Evolutionary conservation across 768 basidiomycete species (phyloP), one percentile per base, ranked within the genome.

Genomic region (Amanita subjunquillea): DNA sequence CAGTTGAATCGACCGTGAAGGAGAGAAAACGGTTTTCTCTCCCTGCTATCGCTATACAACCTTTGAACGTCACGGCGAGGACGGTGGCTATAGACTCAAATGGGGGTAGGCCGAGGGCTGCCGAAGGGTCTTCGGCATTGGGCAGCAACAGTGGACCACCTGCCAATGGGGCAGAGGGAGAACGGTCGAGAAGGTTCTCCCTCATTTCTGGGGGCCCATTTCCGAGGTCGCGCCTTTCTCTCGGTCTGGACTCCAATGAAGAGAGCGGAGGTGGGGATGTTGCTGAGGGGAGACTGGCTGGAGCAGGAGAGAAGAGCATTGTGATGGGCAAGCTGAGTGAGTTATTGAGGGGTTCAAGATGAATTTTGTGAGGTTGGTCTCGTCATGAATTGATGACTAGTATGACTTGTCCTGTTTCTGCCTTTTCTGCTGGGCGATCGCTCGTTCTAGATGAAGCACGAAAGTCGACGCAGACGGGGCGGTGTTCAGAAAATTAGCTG

Each of bases 41-140:
- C 47, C 85, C 87, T 43, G 85, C 85, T n/a, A 72, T 91, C 36
- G 86, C 83, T 36, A 57, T 90, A 63, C 86, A 89, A 57, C 80
- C 81, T 29, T 80, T 80, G 29, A 79, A 77, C 15, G 86, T 90
- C 12, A 84, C 17, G 27, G 78, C 83, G 20, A 74, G 79, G 17
- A 76, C 78, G 37, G 67, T 63, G 4, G 56, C 58, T 17, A 17
- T 17, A 17, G 17, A 1, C 17, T 17, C 17, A 17, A 23, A 23
- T 43, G 12, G 42, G 1, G 23, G 20, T 8, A 13, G 17, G 7
- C 27, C 27, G 6, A 5, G 27, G 27, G 27, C 27, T 27, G 17
- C 12, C 12, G 69, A 64, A 54, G 72, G 66, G 6, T 58, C 49
- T 7, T 30, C 30, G 8, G 17, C 56, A 10, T 39, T 51, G 6